Evolutionary conservation across 202 grass and related monocot species (phyloP).

Genomic region (Elaeis oleifera): DNA sequence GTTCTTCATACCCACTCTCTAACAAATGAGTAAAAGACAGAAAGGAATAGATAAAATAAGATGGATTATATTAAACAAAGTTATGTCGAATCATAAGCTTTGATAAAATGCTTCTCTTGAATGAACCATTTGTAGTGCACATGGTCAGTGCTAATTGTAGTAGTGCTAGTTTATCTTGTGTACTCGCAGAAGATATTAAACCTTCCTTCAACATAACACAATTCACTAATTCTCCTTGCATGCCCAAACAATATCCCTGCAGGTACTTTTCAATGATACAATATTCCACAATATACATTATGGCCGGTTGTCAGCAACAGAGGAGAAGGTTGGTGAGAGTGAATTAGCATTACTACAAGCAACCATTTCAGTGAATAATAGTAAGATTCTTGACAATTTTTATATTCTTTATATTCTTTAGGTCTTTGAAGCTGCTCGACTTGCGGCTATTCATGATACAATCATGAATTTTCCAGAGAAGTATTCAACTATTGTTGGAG

Average conservation of each 20-base stretch:
- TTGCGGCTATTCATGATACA: conserved; percentile 85
- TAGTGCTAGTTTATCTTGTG: no score
- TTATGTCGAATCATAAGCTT: no score
- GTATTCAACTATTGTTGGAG: conserved; percentile 90
- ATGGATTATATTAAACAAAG: no score
- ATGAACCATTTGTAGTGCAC: no score
- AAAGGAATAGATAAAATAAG: no score
- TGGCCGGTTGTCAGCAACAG: conserved; percentile 72
- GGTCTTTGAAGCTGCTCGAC: conserved; percentile 83
- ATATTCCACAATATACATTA: conserved; percentile 99
- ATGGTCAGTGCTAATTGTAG: no score
- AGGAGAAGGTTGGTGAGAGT: conserved; percentile 61
- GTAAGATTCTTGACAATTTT: conserved; percentile 18
- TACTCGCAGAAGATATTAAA: no score
- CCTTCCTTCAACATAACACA: no score
- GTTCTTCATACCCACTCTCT: no score
- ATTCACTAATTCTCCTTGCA: no score
- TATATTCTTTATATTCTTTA: conserved; percentile 23
- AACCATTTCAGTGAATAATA: conserved; percentile 26
- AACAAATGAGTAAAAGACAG: no score
- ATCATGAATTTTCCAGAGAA: conserved; percentile 92
- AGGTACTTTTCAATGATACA: conserved; percentile 99
- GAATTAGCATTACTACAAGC: conserved; percentile 18
- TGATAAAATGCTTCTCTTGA: no score
- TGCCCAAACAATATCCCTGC: background rate